Conservation (phyloP, 805 yeast species). For the Wickerhamomyces mucosus region DNA sequence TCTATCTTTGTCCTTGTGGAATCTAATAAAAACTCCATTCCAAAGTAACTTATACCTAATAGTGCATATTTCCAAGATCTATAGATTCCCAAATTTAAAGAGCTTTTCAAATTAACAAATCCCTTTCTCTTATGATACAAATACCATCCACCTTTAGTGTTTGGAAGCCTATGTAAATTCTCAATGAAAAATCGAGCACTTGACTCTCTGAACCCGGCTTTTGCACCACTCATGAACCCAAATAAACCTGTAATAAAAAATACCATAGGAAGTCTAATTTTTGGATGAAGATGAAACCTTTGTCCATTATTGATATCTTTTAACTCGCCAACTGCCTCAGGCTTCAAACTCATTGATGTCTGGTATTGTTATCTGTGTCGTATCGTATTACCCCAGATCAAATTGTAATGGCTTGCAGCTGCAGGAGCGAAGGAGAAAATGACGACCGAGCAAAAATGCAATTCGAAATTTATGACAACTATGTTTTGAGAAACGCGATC, state of each 20-base stretch:
- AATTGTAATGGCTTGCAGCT: conserved; percentile 3
- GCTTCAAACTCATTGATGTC: not conserved
- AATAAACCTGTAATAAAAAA: conserved; percentile 29
- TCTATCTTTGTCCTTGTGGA: conserved; percentile 42
- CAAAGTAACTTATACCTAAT: conserved; percentile 42
- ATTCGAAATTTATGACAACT: no score
- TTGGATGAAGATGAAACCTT: conserved; percentile 42
- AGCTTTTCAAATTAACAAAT: conserved; percentile 55
- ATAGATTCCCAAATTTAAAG: conserved; percentile 38
- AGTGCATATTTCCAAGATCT: conserved; percentile 32
- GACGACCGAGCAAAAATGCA: no score
- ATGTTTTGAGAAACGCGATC: no score
- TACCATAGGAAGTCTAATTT: conserved; percentile 34
- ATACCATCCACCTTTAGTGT: conserved; percentile 77
- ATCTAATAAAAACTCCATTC: conserved; percentile 56
- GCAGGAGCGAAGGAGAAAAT: conserved; percentile 2
- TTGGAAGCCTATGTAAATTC: conserved; percentile 76
- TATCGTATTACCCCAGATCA: conserved; percentile 1
- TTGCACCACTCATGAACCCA: conserved; percentile 48
- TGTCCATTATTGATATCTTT: conserved; percentile 1
- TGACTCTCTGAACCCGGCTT: conserved; percentile 45
- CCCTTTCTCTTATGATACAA: conserved; percentile 79
- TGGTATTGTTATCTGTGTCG: no score
- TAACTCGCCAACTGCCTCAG: no score
- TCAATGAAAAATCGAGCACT: conserved; percentile 61